phyloP scores from a whole-genome alignment of 192 early-diverging fungal species.

The Entomortierella lignicola region DNA sequence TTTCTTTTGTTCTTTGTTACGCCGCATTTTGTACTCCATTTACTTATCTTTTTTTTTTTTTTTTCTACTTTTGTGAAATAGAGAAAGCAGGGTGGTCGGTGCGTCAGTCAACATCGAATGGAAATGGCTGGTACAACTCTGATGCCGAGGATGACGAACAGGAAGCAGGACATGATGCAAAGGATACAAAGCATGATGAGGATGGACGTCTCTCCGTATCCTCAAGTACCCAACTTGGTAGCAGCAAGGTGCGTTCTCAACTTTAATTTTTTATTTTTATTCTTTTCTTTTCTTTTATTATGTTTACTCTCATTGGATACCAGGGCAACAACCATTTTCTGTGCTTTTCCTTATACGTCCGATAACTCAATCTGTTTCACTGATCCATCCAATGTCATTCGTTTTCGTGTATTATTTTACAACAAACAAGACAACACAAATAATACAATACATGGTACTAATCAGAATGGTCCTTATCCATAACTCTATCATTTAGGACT shows the following conservation, averaged over 20 bases:
- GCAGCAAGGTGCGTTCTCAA: too few species aligned
- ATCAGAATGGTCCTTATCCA: too few species aligned
- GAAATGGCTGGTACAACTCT: constrained; percentile 53
- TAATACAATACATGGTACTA: too few species aligned
- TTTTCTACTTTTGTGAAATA: constrained; percentile 3
- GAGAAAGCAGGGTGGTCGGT: constrained; percentile 36
- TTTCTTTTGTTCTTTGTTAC: too few species aligned
- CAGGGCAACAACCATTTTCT: too few species aligned
- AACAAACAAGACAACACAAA: too few species aligned
- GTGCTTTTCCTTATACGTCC: too few species aligned
- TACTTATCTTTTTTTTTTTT: not conserved
- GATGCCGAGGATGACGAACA: constrained; percentile 48
- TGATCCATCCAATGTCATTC: not conserved
- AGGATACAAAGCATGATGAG: constrained; percentile 15
- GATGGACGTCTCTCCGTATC: constrained; percentile 52
- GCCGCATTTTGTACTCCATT: too few species aligned
- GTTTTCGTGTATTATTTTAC: not conserved
- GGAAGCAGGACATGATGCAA: constrained; percentile 20
- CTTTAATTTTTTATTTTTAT: too few species aligned
- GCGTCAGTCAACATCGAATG: constrained; percentile 49
- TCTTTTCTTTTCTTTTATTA: not conserved
- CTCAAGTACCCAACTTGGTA: constrained; percentile 44
- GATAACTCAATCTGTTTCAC: not conserved
- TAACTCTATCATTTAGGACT: constrained; percentile 2
- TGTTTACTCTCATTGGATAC: not conserved